Evolutionary conservation across 805 yeast species (phyloP).

Genomic region (Spathaspora arborariae): DNA sequence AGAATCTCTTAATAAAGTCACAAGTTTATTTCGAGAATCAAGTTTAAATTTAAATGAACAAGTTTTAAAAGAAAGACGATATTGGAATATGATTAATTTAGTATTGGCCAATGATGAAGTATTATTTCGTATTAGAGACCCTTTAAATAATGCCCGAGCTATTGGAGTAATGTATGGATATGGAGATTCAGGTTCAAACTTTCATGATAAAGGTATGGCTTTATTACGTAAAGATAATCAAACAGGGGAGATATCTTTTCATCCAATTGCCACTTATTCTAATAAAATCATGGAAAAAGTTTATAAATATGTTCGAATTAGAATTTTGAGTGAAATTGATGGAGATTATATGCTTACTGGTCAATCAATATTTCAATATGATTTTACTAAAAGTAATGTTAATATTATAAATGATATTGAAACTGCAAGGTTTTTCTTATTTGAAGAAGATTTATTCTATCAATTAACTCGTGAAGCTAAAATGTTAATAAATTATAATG

Average conservation of each 20-base stretch:
- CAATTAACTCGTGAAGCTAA: constrained; percentile 77
- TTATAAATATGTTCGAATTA: constrained; percentile 54
- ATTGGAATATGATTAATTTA: constrained; percentile 57
- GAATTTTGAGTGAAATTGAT: constrained; percentile 52
- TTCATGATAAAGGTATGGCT: constrained; percentile 73
- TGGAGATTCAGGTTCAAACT: constrained; percentile 85
- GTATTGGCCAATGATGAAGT: constrained; percentile 52
- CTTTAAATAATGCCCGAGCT: constrained; percentile 41
- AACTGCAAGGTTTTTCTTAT: constrained; percentile 67
- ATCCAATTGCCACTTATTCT: constrained; percentile 24
- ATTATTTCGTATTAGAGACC: constrained; percentile 62
- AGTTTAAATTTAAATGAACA: constrained; percentile 50
- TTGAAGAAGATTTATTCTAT: constrained; percentile 85
- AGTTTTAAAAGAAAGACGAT: constrained; percentile 56
- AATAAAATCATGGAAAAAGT: constrained; percentile 32
- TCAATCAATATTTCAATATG: constrained; percentile 40
- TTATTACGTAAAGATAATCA: constrained; percentile 48
- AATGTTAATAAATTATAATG: constrained; percentile 62
- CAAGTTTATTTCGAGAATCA: constrained; percentile 48
- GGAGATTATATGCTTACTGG: constrained; percentile 56
- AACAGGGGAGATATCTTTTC: constrained; percentile 31
- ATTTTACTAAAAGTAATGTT: constrained; percentile 12
- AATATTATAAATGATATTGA: constrained; percentile 50
- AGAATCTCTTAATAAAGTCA: constrained; percentile 57
- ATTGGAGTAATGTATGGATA: constrained; percentile 87